phyloP scores from a whole-genome alignment of 2,329 filamentous ascomycete genomes.

The Sphaerostilbella broomeana region DNA sequence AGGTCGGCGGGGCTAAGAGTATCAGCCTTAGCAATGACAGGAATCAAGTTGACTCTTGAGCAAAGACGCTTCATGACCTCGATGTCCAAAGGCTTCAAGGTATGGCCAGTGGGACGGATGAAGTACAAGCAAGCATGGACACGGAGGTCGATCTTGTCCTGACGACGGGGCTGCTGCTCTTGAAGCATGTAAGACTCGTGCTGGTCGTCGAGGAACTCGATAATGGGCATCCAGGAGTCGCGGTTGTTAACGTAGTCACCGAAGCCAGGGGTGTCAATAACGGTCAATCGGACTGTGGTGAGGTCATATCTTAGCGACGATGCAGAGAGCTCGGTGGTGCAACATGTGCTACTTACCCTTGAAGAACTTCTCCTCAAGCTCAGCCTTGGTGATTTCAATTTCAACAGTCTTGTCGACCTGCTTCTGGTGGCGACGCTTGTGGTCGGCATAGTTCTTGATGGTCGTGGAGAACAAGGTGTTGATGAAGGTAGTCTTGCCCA shows the following conservation, averaged over 20 bases:
- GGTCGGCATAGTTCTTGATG: slow-evolving; percentile 99
- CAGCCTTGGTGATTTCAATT: slow-evolving; percentile 99
- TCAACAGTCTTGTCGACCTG: slow-evolving; percentile 99
- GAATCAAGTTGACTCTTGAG: slow-evolving; percentile 96
- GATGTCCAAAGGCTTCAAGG: slow-evolving; percentile 95
- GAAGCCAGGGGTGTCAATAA: slow-evolving; percentile 98
- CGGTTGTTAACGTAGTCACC: slow-evolving; percentile 99
- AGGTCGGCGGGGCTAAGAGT: slow-evolving; percentile 91
- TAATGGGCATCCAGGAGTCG: slow-evolving; percentile 99
- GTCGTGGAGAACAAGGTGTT: slow-evolving; percentile 99
- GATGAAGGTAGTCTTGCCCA: slow-evolving; percentile 99
- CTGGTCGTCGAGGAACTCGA: slow-evolving; percentile 99
- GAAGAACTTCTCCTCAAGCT: slow-evolving; percentile 99
- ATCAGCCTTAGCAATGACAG: slow-evolving; percentile 97
- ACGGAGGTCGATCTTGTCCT: slow-evolving; percentile 98
- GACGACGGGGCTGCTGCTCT: slow-evolving; percentile 96
- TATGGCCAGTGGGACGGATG: slow-evolving; percentile 97
- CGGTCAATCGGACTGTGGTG: slow-evolving; percentile 79
- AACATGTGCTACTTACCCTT: slow-evolving; percentile 60
- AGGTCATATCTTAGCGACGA: slow-evolving; percentile 16
- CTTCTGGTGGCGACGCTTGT: slow-evolving; percentile 98
- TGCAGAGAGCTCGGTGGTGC: background rate
- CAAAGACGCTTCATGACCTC: slow-evolving; percentile 99
- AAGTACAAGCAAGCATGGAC: slow-evolving; percentile 99
- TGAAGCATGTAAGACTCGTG: slow-evolving; percentile 99